Base-by-base conservation (phyloP, 73 alveolate species). In the Paraurostyla sp. region DNA sequence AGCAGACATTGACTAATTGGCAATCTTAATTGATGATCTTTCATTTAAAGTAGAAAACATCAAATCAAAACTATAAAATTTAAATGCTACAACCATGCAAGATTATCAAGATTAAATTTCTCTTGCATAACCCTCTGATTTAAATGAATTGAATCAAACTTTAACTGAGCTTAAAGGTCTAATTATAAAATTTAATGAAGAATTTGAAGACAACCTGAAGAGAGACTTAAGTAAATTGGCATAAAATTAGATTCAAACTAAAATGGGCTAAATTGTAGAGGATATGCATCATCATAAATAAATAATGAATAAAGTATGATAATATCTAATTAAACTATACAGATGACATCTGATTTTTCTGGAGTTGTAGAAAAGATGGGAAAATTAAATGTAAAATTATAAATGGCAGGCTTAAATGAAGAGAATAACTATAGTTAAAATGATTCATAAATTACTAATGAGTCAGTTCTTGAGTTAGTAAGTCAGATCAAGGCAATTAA, bases 381-480 rank as follows among this genome's bases (percentile, higher is more conserved):
- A 0, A 50, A 27, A 48, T 7, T 73, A 45, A 9, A 50, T 20
- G 42, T 73, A 2, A 73, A 45, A 29, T 2, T 73, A 15, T 35
- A 73, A 30, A 73, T 73, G 71, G 42, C 42, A 13, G 87, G 87
- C 3, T 32, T 48, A 23, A 50, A 73, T 22, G 87, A 73, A 38
- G 2, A 40, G n/a, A 65, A 65, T 65, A 40, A 65, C 58, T 65
- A 65, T 22, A 65, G 41, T 20, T 38, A 58, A 38, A 58, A 65
- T 35, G 40, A 45, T 4, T 11, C 32, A 27, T 30, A 11, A n/a
- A 73, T 73, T 16, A 48, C 49, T 1, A 45, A 73, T 48, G 87
- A 73, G 46, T 3, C 23, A 43, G 41, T 73, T 3, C 32, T 73
- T 4, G 87, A 73, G 32, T 18, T 73, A 43, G 71, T 73, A 9